phyloP scores from a whole-genome alignment of 805 yeast genomes.

The Wickerhamomyces rabaulensis region DNA sequence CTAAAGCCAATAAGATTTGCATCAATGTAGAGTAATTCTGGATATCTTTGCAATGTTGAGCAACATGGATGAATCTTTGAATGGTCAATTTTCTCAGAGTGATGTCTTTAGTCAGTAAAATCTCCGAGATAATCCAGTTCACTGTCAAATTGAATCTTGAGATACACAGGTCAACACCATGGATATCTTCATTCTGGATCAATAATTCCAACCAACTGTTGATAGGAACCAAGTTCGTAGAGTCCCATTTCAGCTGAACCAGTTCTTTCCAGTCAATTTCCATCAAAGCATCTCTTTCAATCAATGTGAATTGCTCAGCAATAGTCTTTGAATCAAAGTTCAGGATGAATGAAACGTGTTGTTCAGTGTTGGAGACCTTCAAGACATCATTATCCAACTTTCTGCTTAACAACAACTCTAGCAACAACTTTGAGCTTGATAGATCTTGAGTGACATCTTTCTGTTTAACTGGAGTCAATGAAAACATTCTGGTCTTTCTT shows the following conservation, averaged over 20 bases:
- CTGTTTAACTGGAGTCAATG: constrained; percentile 28
- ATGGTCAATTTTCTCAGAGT: constrained; percentile 61
- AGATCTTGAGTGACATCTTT: constrained; percentile 17
- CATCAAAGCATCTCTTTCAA: constrained; percentile 76
- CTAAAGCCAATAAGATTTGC: constrained; percentile 81
- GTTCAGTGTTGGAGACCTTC: constrained; percentile 28
- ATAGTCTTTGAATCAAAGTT: constrained; percentile 61
- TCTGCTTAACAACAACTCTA: constrained; percentile 30
- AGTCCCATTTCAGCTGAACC: constrained; percentile 68
- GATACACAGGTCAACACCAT: constrained; percentile 80
- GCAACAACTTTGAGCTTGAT: constrained; percentile 31
- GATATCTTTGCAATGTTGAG: constrained; percentile 60
- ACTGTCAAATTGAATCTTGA: constrained; percentile 84
- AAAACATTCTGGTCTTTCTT: constrained; percentile 31
- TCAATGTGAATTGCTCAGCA: constrained; percentile 78
- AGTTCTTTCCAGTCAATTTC: constrained; percentile 93
- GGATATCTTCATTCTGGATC: constrained; percentile 45
- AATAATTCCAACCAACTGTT: constrained; percentile 82
- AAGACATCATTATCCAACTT: constrained; percentile 18
- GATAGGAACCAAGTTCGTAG: constrained; percentile 54
- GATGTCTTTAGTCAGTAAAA: constrained; percentile 59
- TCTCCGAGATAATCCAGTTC: constrained; percentile 89
- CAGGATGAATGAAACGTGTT: constrained; percentile 80
- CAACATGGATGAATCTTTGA: constrained; percentile 85
- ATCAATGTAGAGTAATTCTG: constrained; percentile 86